phyloP scores from a whole-genome alignment of 2,329 filamentous ascomycete species.

The Boeremia exigua region DNA sequence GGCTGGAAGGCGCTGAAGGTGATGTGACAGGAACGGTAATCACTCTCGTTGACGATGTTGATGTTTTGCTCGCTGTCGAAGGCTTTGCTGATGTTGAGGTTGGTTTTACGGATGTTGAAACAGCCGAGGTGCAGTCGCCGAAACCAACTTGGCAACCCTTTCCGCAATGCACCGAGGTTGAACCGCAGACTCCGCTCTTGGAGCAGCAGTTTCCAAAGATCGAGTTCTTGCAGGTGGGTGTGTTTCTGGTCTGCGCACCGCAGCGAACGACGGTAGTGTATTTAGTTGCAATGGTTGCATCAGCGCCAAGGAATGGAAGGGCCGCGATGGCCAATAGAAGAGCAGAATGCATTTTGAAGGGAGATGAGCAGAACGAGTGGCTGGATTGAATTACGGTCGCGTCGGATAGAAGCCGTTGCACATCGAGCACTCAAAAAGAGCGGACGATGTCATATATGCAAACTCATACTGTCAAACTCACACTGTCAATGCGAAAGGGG shows the following conservation, averaged over 20 bases:
- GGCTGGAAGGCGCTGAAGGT: background rate
- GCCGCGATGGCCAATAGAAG: constrained; percentile 11
- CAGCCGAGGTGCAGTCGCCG: constrained; percentile 32
- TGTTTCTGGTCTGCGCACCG: constrained; percentile 8
- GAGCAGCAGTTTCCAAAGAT: constrained; percentile 56
- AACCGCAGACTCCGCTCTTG: constrained; percentile 50
- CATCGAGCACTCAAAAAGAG: background rate
- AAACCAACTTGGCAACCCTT: constrained; percentile 43
- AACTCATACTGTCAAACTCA: background rate
- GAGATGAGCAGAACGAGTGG: constrained; percentile 9
- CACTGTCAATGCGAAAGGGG: constrained; percentile 10
- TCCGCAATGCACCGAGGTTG: constrained; percentile 37
- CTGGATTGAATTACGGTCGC: background rate
- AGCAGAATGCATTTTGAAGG: constrained; percentile 11
- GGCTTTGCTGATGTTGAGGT: background rate
- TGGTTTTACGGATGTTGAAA: background rate
- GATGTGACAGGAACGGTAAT: background rate
- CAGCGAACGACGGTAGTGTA: constrained; percentile 4
- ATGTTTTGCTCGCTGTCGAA: background rate
- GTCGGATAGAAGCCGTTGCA: background rate
- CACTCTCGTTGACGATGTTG: background rate
- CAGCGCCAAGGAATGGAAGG: constrained; percentile 14
- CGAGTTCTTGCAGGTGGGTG: constrained; percentile 50
- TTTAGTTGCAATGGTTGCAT: background rate
- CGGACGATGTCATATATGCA: constrained; percentile 6